Evolutionary conservation across 179 eudicot genomes (phyloP), one percentile per base, ranked within the genome.

Genomic region (Patellifolia procumbens): DNA sequence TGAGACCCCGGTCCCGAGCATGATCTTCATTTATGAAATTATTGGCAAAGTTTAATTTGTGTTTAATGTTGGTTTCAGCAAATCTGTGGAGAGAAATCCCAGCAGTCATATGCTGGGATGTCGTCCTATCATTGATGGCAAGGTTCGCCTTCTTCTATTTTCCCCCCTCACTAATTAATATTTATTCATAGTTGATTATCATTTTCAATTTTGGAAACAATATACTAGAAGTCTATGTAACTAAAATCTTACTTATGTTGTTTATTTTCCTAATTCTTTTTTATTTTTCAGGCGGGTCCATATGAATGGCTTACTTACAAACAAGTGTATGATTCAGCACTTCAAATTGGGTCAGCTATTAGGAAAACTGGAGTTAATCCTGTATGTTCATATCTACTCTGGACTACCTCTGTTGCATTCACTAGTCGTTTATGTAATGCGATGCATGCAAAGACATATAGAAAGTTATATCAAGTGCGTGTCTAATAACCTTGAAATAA

Each of bases 251-350:
- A 0, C 74, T 19, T 12, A n/a, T n/a, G 24, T 56, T 16, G 24
- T 26, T 58, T 0, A 26, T 28, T 58, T 29, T 58, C 2, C 32
- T 16, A 24, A 28, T n/a, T n/a, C 1, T n/a, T 1, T 1, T 55
- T 24, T 3, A 3, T 9, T 39, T 55, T 11, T 12, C 87, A 93
- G 98, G 98, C 88, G 3, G 97, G 97, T 81, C 80, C 87, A 0
- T 95, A 95, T 80, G 77, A 72, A 48, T 95, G 98, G 98, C 78
- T 89, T 58, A 89, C 89, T 0, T 95, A 93, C 73, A 78, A 85
- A 79, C 89, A 95, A 76, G 98, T 83, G 19, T 86, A 87, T 72
- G 90, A 93, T 51, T 72, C 88, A 6, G 79, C 89, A 9, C 79
- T 90, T 39, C 84, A 71, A 66, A 75, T 91, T 70, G 96, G 97